A percentile compares a stretch with the other conserved stretches of the same genome.
These are phyloP conservation scores for Leptodontidium sp. DNA, from an alignment of 2,329 filamentous ascomycete genomes.

Conservation along the genomic window DNA sequence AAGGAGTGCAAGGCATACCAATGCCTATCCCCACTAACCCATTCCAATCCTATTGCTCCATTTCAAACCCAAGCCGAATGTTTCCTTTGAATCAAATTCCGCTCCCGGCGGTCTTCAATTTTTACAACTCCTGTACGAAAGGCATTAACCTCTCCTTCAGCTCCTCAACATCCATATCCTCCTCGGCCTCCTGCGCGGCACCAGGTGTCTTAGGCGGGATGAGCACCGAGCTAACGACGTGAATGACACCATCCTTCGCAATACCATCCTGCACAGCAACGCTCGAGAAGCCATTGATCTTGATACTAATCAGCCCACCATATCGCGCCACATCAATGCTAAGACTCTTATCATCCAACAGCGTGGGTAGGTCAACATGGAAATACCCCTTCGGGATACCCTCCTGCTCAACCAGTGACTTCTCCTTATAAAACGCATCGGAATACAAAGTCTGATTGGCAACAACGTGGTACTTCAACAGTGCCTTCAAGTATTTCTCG, in stretches of 20 bases:
- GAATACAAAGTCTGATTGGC: conserved; percentile 81
- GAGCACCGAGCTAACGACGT: conserved; percentile 76
- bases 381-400: conserved; percentile 50
- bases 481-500: conserved; percentile 76
- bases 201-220: conserved; percentile 69
- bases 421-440: conserved; percentile 75
- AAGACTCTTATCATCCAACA: conserved; percentile 71
- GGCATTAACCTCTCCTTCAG: conserved; percentile 54
- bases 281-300: conserved; percentile 75
- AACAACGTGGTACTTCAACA: conserved; percentile 82
- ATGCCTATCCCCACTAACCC: background rate
- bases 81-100: too few species aligned
- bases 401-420: conserved; percentile 41
- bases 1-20: background rate
- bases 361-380: conserved; percentile 76
- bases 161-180: conserved; percentile 66
- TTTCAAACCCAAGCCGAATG: background rate
- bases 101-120: background rate
- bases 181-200: conserved; percentile 52
- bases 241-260: conserved; percentile 82
- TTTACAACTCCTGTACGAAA: conserved; percentile 37
- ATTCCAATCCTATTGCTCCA: background rate
- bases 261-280: conserved; percentile 75
- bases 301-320: conserved; percentile 74
- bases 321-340: conserved; percentile 75